These are phyloP conservation scores for Neonectria hederae DNA, from an alignment of 2,329 filamentous ascomycete species.

Conservation along the genomic window DNA sequence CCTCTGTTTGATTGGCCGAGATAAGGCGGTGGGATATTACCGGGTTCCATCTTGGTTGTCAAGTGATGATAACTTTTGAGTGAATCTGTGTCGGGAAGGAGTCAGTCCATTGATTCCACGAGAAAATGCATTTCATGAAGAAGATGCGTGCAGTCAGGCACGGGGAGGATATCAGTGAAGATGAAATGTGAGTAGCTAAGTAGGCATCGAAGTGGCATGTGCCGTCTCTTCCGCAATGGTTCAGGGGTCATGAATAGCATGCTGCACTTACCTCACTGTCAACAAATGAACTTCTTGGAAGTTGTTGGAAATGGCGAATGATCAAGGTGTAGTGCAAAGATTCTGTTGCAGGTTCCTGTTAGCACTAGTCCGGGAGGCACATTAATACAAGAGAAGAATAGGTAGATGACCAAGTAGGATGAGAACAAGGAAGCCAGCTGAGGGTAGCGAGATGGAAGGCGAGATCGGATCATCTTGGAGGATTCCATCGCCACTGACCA, in stretches of 20 bases:
- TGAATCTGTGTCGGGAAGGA: conserved; percentile 27
- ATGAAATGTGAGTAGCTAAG: no score
- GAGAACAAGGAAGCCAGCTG: background rate
- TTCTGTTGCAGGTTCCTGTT: conserved; percentile 28
- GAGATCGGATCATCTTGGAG: background rate
- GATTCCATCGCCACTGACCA: background rate
- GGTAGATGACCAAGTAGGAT: background rate
- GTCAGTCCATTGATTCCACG: conserved; percentile 3
- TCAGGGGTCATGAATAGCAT: background rate
- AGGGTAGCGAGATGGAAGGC: background rate
- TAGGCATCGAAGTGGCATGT: background rate
- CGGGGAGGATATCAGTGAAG: background rate
- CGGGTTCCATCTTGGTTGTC: conserved; percentile 49
- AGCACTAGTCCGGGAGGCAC: background rate
- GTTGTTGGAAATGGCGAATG: conserved; percentile 46
- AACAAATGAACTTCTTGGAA: conserved; percentile 45
- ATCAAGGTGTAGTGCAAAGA: conserved; percentile 43
- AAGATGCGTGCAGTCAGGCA: background rate
- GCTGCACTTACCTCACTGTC: conserved; percentile 44
- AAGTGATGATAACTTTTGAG: conserved; percentile 49
- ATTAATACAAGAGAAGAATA: background rate
- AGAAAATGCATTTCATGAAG: background rate
- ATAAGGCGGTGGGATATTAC: conserved; percentile 45
- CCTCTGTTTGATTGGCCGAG: conserved; percentile 44
- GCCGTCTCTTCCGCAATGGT: background rate